These are phyloP conservation scores for Pseudonitzschia delicatissima DNA, from an alignment of 108 stramenopile species.

Conservation along the genomic window DNA sequence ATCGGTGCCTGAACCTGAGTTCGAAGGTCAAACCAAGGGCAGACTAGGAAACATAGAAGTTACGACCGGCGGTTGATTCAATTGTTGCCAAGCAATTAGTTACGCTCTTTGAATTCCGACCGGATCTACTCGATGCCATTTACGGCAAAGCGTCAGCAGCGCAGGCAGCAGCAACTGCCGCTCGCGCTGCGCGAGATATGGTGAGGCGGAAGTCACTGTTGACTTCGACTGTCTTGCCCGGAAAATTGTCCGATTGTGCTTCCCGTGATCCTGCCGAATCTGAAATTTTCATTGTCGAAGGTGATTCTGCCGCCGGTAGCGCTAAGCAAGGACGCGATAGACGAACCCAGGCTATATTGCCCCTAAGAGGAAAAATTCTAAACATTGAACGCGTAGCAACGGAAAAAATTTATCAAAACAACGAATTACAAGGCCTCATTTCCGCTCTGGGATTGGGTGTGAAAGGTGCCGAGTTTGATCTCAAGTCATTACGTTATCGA, in stretches of 20 bases:
- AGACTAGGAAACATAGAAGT: slow-evolving; percentile 95
- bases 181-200: slow-evolving; percentile 91
- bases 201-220: slow-evolving; percentile 90
- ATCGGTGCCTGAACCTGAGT: slow-evolving; percentile 91
- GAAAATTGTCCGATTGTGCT: slow-evolving; percentile 93
- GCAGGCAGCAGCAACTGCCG: slow-evolving; percentile 89
- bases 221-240: slow-evolving; percentile 86
- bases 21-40: slow-evolving; percentile 97
- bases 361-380: slow-evolving; percentile 93
- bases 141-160: slow-evolving; percentile 85
- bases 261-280: slow-evolving; percentile 69
- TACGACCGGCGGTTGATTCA: slow-evolving; percentile 82
- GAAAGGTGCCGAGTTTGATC: slow-evolving; percentile 84
- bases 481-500: slow-evolving; percentile 64
- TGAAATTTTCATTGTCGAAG: slow-evolving; percentile 95
- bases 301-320: slow-evolving; percentile 93
- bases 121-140: slow-evolving; percentile 76
- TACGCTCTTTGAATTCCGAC: slow-evolving; percentile 88
- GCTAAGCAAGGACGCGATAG: slow-evolving; percentile 96
- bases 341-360: slow-evolving; percentile 90
- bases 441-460: slow-evolving; percentile 89
- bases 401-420: slow-evolving; percentile 91
- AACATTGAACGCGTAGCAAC: slow-evolving; percentile 93
- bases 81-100: slow-evolving; percentile 72
- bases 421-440: slow-evolving; percentile 89